Conservation (phyloP, 768 basidiomycete species). For the Mycena galericulata region DNA sequence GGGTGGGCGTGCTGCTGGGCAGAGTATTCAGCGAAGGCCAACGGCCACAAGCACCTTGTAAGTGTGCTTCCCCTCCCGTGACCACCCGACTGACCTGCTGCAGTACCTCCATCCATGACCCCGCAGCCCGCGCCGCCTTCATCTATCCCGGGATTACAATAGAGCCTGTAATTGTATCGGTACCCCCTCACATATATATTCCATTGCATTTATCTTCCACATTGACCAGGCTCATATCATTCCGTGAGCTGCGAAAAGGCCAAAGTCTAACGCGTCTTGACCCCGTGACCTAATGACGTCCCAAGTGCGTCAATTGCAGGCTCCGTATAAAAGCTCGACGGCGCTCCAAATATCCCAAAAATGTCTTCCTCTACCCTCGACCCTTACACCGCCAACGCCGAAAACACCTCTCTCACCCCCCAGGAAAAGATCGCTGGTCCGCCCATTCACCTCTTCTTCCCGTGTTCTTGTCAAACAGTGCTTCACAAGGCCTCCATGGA, state of each 20-base stretch:
- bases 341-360: slow-evolving; percentile 14
- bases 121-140: slow-evolving; percentile 58
- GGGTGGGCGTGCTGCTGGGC: slow-evolving; percentile 92
- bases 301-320: neutral
- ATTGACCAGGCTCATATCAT: too few species aligned
- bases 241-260: too few species aligned
- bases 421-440: slow-evolving; percentile 78
- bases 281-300: too few species aligned
- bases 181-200: slow-evolving; percentile 42
- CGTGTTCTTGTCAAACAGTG: neutral
- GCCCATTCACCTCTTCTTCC: neutral
- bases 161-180: slow-evolving; percentile 50
- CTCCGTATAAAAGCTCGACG: neutral
- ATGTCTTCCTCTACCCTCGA: slow-evolving; percentile 61
- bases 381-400: slow-evolving; percentile 76
- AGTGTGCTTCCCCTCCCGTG: slow-evolving; percentile 46
- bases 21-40: slow-evolving; percentile 83
- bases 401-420: slow-evolving; percentile 66
- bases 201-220: slow-evolving; percentile 28
- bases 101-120: slow-evolving; percentile 69
- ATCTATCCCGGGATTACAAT: slow-evolving; percentile 58
- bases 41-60: slow-evolving; percentile 83
- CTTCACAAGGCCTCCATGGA: slow-evolving; percentile 64
- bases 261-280: too few species aligned
- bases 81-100: slow-evolving; percentile 18